These are phyloP conservation scores for Acephala macrosclerotiorum DNA, from an alignment of 2,329 filamentous ascomycete species.

Conservation along the genomic window DNA sequence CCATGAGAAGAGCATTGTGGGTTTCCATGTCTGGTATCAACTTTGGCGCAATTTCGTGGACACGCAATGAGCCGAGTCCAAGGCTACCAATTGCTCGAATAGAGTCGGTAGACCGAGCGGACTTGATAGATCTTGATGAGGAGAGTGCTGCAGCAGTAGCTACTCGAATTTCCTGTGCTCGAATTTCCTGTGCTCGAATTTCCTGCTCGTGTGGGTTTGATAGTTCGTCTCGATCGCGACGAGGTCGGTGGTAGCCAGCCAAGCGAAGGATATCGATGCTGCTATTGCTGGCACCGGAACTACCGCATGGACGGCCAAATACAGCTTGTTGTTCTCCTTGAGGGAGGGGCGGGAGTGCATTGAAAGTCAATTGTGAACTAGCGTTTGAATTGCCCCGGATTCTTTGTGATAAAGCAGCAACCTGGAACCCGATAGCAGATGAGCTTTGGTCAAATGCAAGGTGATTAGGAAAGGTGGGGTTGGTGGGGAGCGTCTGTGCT, in stretches of 20 bases:
- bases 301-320: background rate
- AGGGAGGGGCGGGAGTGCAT: background rate
- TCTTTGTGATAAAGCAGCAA: background rate
- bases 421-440: background rate
- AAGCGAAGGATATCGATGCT: constrained; percentile 17
- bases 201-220: too few relatives aligned
- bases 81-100: constrained; percentile 45
- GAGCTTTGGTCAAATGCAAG: background rate
- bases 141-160: too few relatives aligned
- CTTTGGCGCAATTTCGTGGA: constrained; percentile 44
- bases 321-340: background rate
- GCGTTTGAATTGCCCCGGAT: background rate
- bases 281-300: constrained; percentile 15
- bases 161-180: too few relatives aligned
- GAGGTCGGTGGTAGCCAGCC: too few relatives aligned
- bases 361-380: background rate
- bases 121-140: constrained; percentile 30
- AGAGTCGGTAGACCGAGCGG: constrained; percentile 44
- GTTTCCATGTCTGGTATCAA: constrained; percentile 23
- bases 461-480: background rate
- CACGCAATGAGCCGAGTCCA: constrained; percentile 52
- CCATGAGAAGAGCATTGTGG: constrained; percentile 42
- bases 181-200: too few relatives aligned
- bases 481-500: background rate
- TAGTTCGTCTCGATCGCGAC: constrained; percentile 3